Conservation (phyloP, 331 rosid species). For the Rosa hybrid region DNA sequence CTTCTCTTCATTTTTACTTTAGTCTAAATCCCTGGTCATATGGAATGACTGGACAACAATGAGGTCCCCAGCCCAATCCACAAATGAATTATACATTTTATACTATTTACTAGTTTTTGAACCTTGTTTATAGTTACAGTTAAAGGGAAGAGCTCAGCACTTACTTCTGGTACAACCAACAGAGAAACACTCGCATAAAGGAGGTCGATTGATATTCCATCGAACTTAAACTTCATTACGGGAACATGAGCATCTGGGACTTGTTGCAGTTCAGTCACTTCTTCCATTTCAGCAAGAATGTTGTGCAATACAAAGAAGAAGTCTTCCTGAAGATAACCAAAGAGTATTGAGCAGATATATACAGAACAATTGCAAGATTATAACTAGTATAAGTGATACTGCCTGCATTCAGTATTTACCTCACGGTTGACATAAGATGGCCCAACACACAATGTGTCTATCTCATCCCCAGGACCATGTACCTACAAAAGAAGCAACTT, state of each 20-base stretch:
- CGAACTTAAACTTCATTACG: constrained; percentile 87
- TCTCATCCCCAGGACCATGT: constrained; percentile 53
- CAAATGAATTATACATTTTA: not conserved
- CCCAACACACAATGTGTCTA: constrained; percentile 53
- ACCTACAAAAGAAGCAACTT: constrained; percentile 19
- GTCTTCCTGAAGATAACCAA: constrained; percentile 57
- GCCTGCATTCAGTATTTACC: constrained; percentile 14
- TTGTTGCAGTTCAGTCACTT: constrained; percentile 82
- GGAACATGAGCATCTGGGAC: constrained; percentile 92
- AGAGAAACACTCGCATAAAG: constrained; percentile 77
- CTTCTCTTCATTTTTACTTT: not conserved
- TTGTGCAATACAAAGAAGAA: constrained; percentile 69
- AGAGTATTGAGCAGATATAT: not conserved
- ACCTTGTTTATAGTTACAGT: not conserved
- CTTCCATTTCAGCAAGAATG: constrained; percentile 74
- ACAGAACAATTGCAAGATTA: not conserved
- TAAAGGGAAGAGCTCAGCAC: constrained; percentile 26
- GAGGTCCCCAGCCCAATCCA: not conserved
- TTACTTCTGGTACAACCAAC: constrained; percentile 87
- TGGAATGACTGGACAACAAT: not conserved
- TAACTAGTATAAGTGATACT: not conserved
- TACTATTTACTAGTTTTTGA: not conserved
- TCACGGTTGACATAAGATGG: constrained; percentile 47
- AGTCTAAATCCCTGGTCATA: not conserved
- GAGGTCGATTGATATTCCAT: constrained; percentile 76